phyloP scores from a whole-genome alignment of 2,329 filamentous ascomycete species.

The Monosporascus sp. region DNA sequence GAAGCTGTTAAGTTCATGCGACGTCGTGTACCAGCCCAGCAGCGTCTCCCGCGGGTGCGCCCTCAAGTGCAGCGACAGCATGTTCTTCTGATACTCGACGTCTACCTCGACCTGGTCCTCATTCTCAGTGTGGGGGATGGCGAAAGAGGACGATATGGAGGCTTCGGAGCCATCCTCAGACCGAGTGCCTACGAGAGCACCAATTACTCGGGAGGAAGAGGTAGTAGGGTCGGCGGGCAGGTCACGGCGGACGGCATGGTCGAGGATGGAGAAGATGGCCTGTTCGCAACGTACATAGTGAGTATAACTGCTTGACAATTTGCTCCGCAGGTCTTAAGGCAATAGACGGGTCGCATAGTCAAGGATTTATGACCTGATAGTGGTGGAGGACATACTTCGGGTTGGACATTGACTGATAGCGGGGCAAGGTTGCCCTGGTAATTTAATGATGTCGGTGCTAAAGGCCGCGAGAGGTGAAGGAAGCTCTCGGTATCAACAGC shows the following conservation, averaged over 20 bases:
- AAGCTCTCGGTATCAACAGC: slow-evolving; percentile 76
- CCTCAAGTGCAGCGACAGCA: slow-evolving; percentile 91
- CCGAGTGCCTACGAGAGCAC: slow-evolving; percentile 85
- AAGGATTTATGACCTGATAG: not conserved
- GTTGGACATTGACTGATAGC: slow-evolving; percentile 89
- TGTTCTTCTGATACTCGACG: slow-evolving; percentile 99
- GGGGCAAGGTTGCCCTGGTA: slow-evolving; percentile 83
- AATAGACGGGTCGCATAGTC: too few species aligned
- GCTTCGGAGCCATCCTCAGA: slow-evolving; percentile 97
- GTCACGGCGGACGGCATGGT: slow-evolving; percentile 90
- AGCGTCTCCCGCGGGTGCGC: slow-evolving; percentile 90
- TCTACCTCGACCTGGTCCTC: slow-evolving; percentile 99
- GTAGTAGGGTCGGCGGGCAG: slow-evolving; percentile 56
- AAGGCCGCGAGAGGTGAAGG: slow-evolving; percentile 88
- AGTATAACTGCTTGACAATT: not conserved
- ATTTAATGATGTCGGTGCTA: slow-evolving; percentile 75
- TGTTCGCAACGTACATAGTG: slow-evolving; percentile 21
- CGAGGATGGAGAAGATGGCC: slow-evolving; percentile 73
- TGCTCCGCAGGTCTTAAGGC: too few species aligned
- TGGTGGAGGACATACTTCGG: slow-evolving; percentile 62
- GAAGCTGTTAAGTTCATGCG: slow-evolving; percentile 95
- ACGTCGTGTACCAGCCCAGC: slow-evolving; percentile 97
- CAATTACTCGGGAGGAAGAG: slow-evolving; percentile 92
- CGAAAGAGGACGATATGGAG: slow-evolving; percentile 93
- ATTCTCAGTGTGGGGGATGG: slow-evolving; percentile 96